Base-by-base conservation (phyloP, 331 rosid genomes). In the Dryas integrifolia region DNA sequence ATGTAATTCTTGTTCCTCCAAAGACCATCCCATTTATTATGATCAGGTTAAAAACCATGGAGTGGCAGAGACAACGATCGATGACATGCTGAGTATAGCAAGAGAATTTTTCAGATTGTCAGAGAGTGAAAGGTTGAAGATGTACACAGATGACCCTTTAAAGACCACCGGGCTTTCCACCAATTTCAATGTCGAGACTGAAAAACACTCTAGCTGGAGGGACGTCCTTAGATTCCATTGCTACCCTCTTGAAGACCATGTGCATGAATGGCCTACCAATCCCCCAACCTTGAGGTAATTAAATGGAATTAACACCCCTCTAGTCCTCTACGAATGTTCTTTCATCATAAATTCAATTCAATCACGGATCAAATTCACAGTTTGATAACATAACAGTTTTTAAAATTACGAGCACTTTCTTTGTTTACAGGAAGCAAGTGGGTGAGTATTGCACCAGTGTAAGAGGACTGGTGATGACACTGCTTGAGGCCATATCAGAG, bases 81-180 rank as follows among this genome's bases (percentile, higher is more conserved):
- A 46, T 0, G 74, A 82, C 6, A 82, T 86, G 86, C n/a, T 85
- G 77, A 47, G 66, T 0, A 79, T 79, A 61, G 81, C 92, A 7
- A 82, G 79, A 63, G 92, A 82, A 48, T 93, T 90, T 73, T 93
- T 93, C 79, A 7, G 2, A 9, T n/a, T 87, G 49, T 91, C 92
- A 6, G 92, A 89, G 82, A 77, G 83, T 7, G 98, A 93, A 78
- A 85, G 97, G 48, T 0, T 90, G 80, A 93, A 91, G 80, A 90
- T 9, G 47, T 91, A 91, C 82, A 89, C 96, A 6, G 92, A 91
- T 11, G 96, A 90, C 63, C 86, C 96, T 2, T 46, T 71, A 1
- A 93, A 89, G 75, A 74, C 94, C 55, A 93, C 89, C 2, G 85
- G 96, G 72, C 89, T 93, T 7, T 93, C 98, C 2, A 93, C 98